Base-by-base conservation (phyloP, 225 moss, liverwort and hornwort species). In the Ulota crispa region DNA sequence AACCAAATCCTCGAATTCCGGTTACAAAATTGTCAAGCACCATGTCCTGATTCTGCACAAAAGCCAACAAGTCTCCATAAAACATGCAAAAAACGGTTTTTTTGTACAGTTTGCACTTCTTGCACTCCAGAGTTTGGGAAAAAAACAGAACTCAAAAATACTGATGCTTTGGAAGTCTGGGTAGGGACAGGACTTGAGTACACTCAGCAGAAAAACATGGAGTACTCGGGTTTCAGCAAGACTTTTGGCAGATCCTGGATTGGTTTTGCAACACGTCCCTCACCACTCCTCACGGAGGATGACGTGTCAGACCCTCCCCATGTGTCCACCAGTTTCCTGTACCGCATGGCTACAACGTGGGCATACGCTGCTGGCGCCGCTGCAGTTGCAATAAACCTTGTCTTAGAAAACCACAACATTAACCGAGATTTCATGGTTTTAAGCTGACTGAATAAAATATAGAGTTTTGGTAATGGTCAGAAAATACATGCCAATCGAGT, bases 301-400 rank as follows among this genome's bases (percentile, higher is more conserved):
- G 85, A 85, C 0, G 93, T 66, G 12, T 96, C 96, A 0, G 93
- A 96, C 39, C 94, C 96, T 56, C 89, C 91, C 36, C 84, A 83
- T 2, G 82, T 82, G 53, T 87, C 87, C 7, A 94, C 89, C 78
- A 92, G 64, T 50, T 95, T 95, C 26, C 97, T 86, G 73, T 94
- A 95, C 41, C 94, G 85, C 8, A 86, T 86, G 1, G 97, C 95
- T 21, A 95, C 93, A 27, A 98, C 84, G 42, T 98, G 97, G 0
- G 97, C 97, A 83, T 98, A 98, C 30, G 95, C 94, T 23, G 95
- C 97, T 10, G 95, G 94, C 19, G 95, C 94, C 70, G 87, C 95
- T 97, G 94, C 77, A 91, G 23, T 19, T 4, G 26, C 54, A 56
- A 85, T 12, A 43, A 20, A 27, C 9, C 45, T 65, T 16, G 27